These are phyloP conservation scores for Pichia sp. DNA, from an alignment of 1,139 yeast species.

Conservation along the genomic window DNA sequence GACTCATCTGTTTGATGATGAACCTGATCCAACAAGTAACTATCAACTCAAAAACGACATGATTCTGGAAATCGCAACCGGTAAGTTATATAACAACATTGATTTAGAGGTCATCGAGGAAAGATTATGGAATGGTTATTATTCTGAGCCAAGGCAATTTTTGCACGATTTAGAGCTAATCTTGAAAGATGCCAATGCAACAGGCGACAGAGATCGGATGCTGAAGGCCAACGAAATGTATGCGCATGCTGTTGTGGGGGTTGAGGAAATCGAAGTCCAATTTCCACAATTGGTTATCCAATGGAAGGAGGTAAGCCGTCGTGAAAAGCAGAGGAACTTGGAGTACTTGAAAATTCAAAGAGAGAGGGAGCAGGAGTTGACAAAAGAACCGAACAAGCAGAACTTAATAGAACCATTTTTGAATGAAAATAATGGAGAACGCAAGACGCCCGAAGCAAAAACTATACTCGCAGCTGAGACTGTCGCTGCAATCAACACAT, in stretches of 20 bases:
- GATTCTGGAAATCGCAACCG: conserved; percentile 71
- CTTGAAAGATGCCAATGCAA: conserved; percentile 66
- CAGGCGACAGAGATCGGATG: conserved; percentile 79
- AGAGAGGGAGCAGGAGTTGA: conserved; percentile 7
- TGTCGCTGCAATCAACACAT: background rate
- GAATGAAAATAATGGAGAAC: background rate
- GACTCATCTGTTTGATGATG: conserved; percentile 72
- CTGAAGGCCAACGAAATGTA: conserved; percentile 93
- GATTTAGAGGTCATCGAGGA: conserved; percentile 93
- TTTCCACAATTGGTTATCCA: conserved; percentile 67
- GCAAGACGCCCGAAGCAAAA: background rate
- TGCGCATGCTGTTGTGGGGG: conserved; percentile 92
- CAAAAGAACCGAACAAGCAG: conserved; percentile 6
- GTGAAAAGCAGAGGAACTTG: conserved; percentile 59
- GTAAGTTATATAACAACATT: conserved; percentile 74
- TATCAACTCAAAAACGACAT: conserved; percentile 60
- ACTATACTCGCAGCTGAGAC: background rate
- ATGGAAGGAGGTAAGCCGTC: conserved; percentile 66
- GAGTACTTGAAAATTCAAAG: conserved; percentile 33
- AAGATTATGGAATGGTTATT: conserved; percentile 93
- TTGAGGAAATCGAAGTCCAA: conserved; percentile 74
- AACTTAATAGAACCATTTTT: background rate
- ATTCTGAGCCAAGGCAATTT: conserved; percentile 89
- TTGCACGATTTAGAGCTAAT: conserved; percentile 81
- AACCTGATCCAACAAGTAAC: conserved; percentile 27